These are phyloP conservation scores for Silene noctiflora DNA, from an alignment of 179 eudicot genomes.

Conservation along the genomic window DNA sequence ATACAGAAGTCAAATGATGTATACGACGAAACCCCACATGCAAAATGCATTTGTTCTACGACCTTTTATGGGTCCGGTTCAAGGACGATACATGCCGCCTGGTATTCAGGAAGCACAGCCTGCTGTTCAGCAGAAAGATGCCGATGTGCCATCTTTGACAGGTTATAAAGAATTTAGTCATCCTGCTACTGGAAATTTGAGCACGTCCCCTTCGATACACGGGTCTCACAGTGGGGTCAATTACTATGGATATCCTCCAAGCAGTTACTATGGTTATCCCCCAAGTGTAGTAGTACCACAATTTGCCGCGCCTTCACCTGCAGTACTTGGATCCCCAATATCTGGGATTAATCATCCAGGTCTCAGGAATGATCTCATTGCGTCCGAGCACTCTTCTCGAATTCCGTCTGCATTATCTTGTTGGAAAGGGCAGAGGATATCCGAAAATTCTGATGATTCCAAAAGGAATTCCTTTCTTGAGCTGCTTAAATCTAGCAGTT, in stretches of 20 bases:
- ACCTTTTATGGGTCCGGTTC: conserved; percentile 37
- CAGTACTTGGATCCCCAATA: conserved; percentile 51
- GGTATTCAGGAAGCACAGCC: conserved; percentile 25
- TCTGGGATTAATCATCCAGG: conserved; percentile 37
- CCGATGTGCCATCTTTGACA: conserved; percentile 23
- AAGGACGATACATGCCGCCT: conserved; percentile 43
- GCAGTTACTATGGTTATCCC: conserved; percentile 45
- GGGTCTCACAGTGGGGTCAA: conserved; percentile 27
- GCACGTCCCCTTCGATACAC: too few relatives aligned
- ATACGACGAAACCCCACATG: conserved; percentile 31
- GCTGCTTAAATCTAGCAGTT: conserved; percentile 55
- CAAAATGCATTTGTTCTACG: conserved; percentile 37
- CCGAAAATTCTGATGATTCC: conserved; percentile 37
- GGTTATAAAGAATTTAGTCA: conserved; percentile 28
- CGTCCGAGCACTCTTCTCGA: conserved; percentile 34
- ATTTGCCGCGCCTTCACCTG: conserved; percentile 37
- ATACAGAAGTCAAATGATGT: conserved; percentile 37
- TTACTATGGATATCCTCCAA: conserved; percentile 46
- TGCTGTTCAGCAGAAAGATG: conserved; percentile 32
- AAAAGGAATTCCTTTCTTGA: conserved; percentile 58
- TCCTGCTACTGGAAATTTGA: conserved; percentile 17
- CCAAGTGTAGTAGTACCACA: conserved; percentile 42
- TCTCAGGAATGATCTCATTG: conserved; percentile 22
- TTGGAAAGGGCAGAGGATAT: conserved; percentile 51
- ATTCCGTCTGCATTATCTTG: conserved; percentile 31